Evolutionary conservation across 805 yeast genomes (phyloP), one percentile per base, ranked within the genome.

Genomic region (Candida railenensis): DNA sequence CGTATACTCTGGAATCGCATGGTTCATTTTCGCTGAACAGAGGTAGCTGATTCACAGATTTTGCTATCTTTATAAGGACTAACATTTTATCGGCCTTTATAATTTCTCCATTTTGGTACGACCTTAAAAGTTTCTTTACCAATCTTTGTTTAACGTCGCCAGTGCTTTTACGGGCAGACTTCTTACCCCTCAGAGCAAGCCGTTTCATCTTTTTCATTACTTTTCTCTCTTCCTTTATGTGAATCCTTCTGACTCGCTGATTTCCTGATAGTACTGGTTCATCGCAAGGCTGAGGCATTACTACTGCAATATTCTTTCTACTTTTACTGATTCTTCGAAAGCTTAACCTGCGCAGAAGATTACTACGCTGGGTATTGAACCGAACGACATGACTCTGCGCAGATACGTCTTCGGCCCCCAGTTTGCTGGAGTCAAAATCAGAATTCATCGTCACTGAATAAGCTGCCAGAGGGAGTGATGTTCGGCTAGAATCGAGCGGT

Each of bases 81-180:
- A 91, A 67, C 81, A 87, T 81, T 55, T 77, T 81, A 48, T 86
- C 91, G 50, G 78, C 65, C 48, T 81, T 77, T 3, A 90, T 67
- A 12, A 88, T 74, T 44, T 84, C 85, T 3, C 95, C 96, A 1
- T 66, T 67, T 15, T 66, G 52, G 48, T 69, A 74, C 11, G 54
- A 55, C 22, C 58, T 57, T 38, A 73, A 62, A 3, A 69, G 44
- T 3, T 53, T 42, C 8, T 55, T 46, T 22, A 52, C 51, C 4
- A 71, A 37, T 37, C 48, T 55, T 20, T 45, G 46, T 21, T 61
- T 51, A 32, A 66, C 42, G 28, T 52, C 58, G 25, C 50, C 44
- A 11, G 53, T 53, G 3, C 46, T 56, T 3, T 39, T 38, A 22
- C 44, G 48, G 2, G 66, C 62, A 20, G 45, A 53, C 2, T 59